These are phyloP conservation scores for Ramaria rubella DNA, from an alignment of 768 basidiomycete species.

Conservation along the genomic window DNA sequence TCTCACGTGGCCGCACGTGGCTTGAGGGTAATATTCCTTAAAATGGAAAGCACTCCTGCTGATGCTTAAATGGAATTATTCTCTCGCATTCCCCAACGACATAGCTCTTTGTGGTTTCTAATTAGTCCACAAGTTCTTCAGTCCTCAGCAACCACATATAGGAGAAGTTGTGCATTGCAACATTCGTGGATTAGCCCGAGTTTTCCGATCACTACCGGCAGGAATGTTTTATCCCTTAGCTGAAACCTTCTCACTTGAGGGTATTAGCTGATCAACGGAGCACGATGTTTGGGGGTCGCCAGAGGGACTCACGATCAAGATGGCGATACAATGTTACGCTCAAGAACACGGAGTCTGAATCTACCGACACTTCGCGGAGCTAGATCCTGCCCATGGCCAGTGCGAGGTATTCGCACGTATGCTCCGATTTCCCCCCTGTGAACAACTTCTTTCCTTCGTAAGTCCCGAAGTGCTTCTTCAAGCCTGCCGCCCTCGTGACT, in stretches of 20 bases:
- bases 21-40: not conserved
- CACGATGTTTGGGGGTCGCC: too few species aligned
- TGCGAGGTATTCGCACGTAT: conserved; percentile 24
- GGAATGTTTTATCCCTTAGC: too few species aligned
- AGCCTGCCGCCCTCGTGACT: conserved; percentile 16
- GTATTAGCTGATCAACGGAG: too few species aligned
- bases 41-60: not conserved
- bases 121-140: not conserved
- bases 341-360: conserved; percentile 22
- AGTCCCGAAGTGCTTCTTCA: conserved; percentile 14
- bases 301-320: not conserved
- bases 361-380: conserved; percentile 6
- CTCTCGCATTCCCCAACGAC: not conserved
- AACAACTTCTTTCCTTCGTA: conserved; percentile 17
- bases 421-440: conserved; percentile 21
- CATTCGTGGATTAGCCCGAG: too few species aligned
- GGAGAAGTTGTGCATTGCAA: too few species aligned
- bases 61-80: not conserved
- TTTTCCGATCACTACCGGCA: too few species aligned
- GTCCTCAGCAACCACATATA: not conserved
- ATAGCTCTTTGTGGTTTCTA: too few species aligned
- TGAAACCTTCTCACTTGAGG: too few species aligned
- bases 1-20: conserved; percentile 2
- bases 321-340: not conserved
- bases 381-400: not conserved